These are phyloP conservation scores for Claviceps arundinis DNA, from an alignment of 2,329 filamentous ascomycete species.

Conservation along the genomic window DNA sequence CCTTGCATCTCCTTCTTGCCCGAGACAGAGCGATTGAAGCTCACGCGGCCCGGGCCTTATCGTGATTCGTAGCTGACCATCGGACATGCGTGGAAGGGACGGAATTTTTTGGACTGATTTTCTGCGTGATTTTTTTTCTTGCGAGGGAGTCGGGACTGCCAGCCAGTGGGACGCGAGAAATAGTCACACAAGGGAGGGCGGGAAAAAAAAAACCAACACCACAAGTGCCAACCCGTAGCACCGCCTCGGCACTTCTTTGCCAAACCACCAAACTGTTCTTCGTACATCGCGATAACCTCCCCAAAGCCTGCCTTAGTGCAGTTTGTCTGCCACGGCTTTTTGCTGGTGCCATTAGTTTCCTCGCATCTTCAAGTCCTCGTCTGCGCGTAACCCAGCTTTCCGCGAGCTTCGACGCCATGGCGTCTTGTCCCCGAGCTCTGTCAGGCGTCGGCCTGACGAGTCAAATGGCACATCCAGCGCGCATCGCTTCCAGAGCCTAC, in stretches of 20 bases:
- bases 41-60: background rate
- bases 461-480: conserved; percentile 16
- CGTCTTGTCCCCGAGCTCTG: conserved; percentile 32
- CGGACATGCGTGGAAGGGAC: background rate
- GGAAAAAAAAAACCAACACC: background rate
- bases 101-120: background rate
- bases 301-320: background rate
- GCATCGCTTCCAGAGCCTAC: conserved; percentile 20
- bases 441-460: conserved; percentile 20
- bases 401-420: conserved; percentile 22
- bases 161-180: background rate
- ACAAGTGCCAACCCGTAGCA: background rate
- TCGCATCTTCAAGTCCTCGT: background rate
- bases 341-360: background rate
- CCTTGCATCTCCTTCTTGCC: background rate
- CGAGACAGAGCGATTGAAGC: background rate
- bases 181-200: background rate
- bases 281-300: background rate
- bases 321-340: background rate
- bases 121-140: background rate
- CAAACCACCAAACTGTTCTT: background rate
- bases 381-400: background rate
- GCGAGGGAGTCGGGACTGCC: background rate
- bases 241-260: background rate
- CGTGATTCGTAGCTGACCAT: background rate